A percentile compares a stretch with the other conserved stretches of the same genome.
Evolutionary conservation across 2,329 filamentous ascomycete genomes (phyloP).

Genomic region (Anisogramma anomala): DNA sequence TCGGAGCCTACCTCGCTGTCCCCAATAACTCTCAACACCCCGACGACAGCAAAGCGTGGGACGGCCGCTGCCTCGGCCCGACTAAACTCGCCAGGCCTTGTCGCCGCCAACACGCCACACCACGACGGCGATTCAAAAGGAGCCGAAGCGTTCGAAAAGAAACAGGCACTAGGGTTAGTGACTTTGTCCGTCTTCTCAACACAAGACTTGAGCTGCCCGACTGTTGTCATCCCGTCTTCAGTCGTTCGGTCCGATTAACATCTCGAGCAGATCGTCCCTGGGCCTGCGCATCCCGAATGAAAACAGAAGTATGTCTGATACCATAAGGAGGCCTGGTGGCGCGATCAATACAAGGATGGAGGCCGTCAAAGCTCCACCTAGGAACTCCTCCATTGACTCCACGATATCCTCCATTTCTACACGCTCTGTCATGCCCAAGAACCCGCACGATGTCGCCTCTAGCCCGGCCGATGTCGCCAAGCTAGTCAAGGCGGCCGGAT

Average conservation of each 20-base stretch:
- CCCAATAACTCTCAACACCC: background rate
- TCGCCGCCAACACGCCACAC: constrained; percentile 23
- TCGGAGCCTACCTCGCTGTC: constrained; percentile 17
- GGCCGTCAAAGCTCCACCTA: constrained; percentile 35
- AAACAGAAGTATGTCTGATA: constrained; percentile 32
- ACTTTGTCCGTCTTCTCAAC: constrained; percentile 8
- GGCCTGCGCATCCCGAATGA: constrained; percentile 36
- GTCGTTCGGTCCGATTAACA: background rate
- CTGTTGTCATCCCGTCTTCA: constrained; percentile 1
- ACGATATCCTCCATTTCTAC: constrained; percentile 69
- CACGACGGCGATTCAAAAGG: constrained; percentile 28
- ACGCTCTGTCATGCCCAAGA: constrained; percentile 45
- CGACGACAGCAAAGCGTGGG: background rate
- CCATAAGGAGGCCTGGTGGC: constrained; percentile 33
- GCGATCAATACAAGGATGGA: constrained; percentile 29
- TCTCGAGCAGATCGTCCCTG: constrained; percentile 19
- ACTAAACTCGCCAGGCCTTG: constrained; percentile 8
- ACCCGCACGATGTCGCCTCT: constrained; percentile 45
- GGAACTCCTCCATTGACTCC: constrained; percentile 86
- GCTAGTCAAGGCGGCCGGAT: constrained; percentile 74
- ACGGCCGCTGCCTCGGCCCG: constrained; percentile 18
- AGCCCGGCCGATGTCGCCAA: constrained; percentile 63
- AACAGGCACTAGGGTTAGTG: constrained; percentile 23
- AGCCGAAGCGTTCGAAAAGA: constrained; percentile 22
- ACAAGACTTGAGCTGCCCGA: background rate